Evolutionary conservation across 805 yeast genomes (phyloP).

Genomic region (Naumovozyma castellii): DNA sequence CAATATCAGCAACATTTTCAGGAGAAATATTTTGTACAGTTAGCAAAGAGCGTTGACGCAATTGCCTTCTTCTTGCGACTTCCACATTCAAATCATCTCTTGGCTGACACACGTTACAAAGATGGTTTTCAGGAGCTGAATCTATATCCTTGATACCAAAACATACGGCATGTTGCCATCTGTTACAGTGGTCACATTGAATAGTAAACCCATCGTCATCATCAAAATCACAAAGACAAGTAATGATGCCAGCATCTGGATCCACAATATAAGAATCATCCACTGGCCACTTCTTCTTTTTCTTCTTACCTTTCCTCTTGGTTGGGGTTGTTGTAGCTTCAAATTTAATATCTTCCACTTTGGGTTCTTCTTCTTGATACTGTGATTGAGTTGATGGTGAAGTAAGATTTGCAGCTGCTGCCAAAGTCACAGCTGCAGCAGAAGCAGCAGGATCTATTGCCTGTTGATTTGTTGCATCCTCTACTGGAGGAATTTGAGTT

Average conservation of each 20-base stretch:
- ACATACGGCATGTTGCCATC: slow-evolving; percentile 95
- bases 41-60: slow-evolving; percentile 15
- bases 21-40: background rate
- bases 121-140: slow-evolving; percentile 73
- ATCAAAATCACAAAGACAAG: slow-evolving; percentile 79
- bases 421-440: slow-evolving; percentile 75
- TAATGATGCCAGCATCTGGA: slow-evolving; percentile 76
- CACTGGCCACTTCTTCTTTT: slow-evolving; percentile 19
- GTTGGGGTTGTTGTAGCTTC: background rate
- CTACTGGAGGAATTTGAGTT: too few species aligned
- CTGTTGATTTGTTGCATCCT: background rate
- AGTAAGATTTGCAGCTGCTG: slow-evolving; percentile 73
- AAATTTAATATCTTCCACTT: slow-evolving; percentile 4
- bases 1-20: background rate
- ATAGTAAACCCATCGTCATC: slow-evolving; percentile 92
- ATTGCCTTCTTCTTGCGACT: slow-evolving; percentile 36
- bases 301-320: slow-evolving; percentile 4
- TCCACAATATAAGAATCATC: slow-evolving; percentile 50
- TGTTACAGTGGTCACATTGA: slow-evolving; percentile 84
- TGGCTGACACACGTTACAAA: slow-evolving; percentile 69
- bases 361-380: slow-evolving; percentile 4
- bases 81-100: slow-evolving; percentile 35
- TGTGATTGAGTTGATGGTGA: slow-evolving; percentile 36
- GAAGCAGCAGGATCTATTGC: slow-evolving; percentile 7
- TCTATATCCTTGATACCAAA: slow-evolving; percentile 64